Evolutionary conservation across 345 rosid species (phyloP).

Genomic region (Turnera subulata): DNA sequence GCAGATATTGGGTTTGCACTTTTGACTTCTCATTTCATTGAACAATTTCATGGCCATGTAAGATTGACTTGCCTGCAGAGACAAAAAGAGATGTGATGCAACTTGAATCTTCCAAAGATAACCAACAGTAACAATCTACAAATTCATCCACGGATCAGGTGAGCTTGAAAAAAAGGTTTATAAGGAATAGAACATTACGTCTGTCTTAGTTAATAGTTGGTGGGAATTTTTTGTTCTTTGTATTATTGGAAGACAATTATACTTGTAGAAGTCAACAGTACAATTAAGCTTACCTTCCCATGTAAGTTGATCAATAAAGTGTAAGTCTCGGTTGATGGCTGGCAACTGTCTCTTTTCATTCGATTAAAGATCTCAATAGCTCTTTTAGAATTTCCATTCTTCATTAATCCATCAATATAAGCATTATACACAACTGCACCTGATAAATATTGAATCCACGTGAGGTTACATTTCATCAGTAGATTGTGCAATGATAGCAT

Average conservation of each 20-base stretch:
- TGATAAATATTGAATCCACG: slow-evolving; percentile 13
- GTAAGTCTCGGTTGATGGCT: slow-evolving; percentile 71
- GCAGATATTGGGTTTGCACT: slow-evolving; percentile 79
- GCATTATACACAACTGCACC: slow-evolving; percentile 80
- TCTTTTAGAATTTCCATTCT: slow-evolving; percentile 56
- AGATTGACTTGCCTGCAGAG: slow-evolving; percentile 67
- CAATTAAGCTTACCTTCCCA: slow-evolving; percentile 56
- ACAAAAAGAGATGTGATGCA: slow-evolving; percentile 4
- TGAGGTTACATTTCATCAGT: neutral
- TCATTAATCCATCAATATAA: slow-evolving; percentile 74
- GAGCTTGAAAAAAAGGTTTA: neutral
- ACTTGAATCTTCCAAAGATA: too few species aligned
- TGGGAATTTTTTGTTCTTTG: too few species aligned
- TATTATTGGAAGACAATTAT: too few species aligned
- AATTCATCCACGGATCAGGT: too few species aligned
- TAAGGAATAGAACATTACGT: neutral
- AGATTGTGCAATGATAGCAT: neutral
- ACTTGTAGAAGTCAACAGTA: neutral
- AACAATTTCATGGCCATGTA: slow-evolving; percentile 73
- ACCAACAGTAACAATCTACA: too few species aligned
- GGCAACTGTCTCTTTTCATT: slow-evolving; percentile 70
- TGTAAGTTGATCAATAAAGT: slow-evolving; percentile 82
- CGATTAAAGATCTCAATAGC: slow-evolving; percentile 62
- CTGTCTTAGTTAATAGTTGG: too few species aligned
- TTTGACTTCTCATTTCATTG: slow-evolving; percentile 76